Evolutionary conservation across 164 flowering plant species (phyloP).

Genomic region (Annona cherimola): DNA sequence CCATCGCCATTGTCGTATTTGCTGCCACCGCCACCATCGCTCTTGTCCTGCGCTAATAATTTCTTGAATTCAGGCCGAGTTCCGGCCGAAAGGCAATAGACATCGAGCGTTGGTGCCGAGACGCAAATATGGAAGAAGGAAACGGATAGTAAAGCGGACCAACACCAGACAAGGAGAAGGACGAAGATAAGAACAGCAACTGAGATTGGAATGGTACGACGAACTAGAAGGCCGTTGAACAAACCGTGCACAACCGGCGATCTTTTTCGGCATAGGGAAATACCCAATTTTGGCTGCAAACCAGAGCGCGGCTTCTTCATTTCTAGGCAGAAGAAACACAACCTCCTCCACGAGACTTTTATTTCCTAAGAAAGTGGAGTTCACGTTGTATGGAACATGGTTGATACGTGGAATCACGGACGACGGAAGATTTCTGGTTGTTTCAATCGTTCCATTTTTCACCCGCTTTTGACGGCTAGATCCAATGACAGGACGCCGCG

Average conservation of each 20-base stretch:
- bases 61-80: slow-evolving; percentile 31
- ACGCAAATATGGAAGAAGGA: slow-evolving; percentile 59
- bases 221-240: not conserved
- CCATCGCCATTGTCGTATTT: not conserved
- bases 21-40: not conserved
- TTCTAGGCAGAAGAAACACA: not conserved
- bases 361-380: not conserved
- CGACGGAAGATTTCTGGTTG: too few species aligned
- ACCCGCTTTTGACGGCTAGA: too few species aligned
- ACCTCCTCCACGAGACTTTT: not conserved
- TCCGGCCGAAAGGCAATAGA: slow-evolving; percentile 66
- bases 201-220: slow-evolving; percentile 6
- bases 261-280: slow-evolving; percentile 5
- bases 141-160: slow-evolving; percentile 52
- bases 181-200: slow-evolving; percentile 27
- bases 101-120: slow-evolving; percentile 63
- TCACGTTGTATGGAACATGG: not conserved
- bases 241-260: not conserved
- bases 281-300: slow-evolving; percentile 1
- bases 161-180: slow-evolving; percentile 49
- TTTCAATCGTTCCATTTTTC: too few species aligned
- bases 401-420: too few species aligned
- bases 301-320: not conserved
- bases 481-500: too few species aligned
- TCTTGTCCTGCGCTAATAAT: not conserved